Base-by-base conservation (phyloP, 139 green algal species). In the Haematococcus lacustris region DNA sequence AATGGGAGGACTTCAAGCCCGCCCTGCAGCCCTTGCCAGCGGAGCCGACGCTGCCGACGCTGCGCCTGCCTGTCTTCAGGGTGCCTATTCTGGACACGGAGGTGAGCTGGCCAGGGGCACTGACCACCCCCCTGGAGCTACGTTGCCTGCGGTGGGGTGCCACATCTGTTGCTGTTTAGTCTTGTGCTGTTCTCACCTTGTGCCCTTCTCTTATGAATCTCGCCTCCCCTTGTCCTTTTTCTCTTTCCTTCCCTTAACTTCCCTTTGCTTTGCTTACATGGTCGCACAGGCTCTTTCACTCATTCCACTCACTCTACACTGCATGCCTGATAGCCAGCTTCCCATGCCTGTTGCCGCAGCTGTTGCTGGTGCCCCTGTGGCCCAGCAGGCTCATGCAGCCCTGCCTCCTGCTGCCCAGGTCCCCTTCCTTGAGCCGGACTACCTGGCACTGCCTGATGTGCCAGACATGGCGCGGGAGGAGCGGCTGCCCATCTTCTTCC, bases 1-100 rank as follows among this genome's bases (percentile, higher is more conserved):
- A 73, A 33, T 89, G 84, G 84, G 82, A 90, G 3, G 71, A 79
- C n/a, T 90, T 84, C 77, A 85, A 86, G 63, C 85, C 82, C 2
- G 65, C 75, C 13, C 70, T 88, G 51, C 68, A 78, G 61, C 38
- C 67, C n/a, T 47, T 85, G 43, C 78, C 80, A 26, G 40, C 68
- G 1, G 39, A 75, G 30, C 75, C 83, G 38, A 51, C 65, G 9
- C 28, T 79, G 75, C 77, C 78, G 5, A 43, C 65, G 17, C 75
- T 84, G 39, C 71, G 72, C 67, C 74, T 88, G 51, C 84, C 85
- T 13, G 68, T 79, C 38, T 88, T 88, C 69, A 51, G 76, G 17
- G 66, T 77, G 9, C 79, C 82, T 1, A 68, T 80, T 3, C 67
- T 86, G 66, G 74, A 80, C 0, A 62, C 63, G 1, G 71, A 82